phyloP scores from a whole-genome alignment of 2,329 filamentous ascomycete genomes.

The Diaporthe longicolla region DNA sequence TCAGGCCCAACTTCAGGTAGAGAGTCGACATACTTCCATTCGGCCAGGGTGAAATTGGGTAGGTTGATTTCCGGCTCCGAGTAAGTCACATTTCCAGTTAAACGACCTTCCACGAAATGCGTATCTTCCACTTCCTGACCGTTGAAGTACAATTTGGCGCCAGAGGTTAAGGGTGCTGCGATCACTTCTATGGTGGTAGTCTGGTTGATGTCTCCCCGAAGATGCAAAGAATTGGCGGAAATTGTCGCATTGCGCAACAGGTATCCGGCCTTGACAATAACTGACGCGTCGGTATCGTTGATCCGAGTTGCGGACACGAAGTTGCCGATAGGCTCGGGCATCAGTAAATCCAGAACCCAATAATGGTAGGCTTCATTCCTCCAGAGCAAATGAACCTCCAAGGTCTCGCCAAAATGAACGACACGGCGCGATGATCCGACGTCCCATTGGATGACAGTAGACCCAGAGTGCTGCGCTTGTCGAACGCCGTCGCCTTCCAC shows the following conservation, averaged over 20 bases:
- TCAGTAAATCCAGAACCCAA: constrained; percentile 71
- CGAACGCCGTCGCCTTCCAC: constrained; percentile 43
- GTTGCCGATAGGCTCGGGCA: constrained; percentile 43
- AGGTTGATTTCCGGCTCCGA: constrained; percentile 64
- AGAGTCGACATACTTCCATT: constrained; percentile 79
- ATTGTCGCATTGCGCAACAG: constrained; percentile 70
- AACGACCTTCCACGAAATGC: constrained; percentile 63
- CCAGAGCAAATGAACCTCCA: constrained; percentile 64
- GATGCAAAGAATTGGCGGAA: not conserved
- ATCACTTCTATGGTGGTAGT: constrained; percentile 50
- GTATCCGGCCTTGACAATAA: constrained; percentile 77
- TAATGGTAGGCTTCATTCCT: constrained; percentile 76
- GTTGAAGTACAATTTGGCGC: constrained; percentile 48
- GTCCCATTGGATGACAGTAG: constrained; percentile 49
- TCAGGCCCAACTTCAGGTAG: constrained; percentile 75
- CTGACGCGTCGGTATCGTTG: constrained; percentile 47
- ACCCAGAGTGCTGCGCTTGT: constrained; percentile 42
- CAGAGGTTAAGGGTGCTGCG: not conserved
- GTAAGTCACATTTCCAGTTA: constrained; percentile 63
- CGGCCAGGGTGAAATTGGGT: constrained; percentile 69
- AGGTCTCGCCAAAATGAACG: constrained; percentile 54
- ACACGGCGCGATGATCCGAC: constrained; percentile 48
- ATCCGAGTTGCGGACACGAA: constrained; percentile 50
- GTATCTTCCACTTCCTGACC: constrained; percentile 51
- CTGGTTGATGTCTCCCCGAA: not conserved